Evolutionary conservation across 2,329 filamentous ascomycete species (phyloP), one percentile per base, ranked within the genome.

Genomic region (Trichoderma afroharzianum): DNA sequence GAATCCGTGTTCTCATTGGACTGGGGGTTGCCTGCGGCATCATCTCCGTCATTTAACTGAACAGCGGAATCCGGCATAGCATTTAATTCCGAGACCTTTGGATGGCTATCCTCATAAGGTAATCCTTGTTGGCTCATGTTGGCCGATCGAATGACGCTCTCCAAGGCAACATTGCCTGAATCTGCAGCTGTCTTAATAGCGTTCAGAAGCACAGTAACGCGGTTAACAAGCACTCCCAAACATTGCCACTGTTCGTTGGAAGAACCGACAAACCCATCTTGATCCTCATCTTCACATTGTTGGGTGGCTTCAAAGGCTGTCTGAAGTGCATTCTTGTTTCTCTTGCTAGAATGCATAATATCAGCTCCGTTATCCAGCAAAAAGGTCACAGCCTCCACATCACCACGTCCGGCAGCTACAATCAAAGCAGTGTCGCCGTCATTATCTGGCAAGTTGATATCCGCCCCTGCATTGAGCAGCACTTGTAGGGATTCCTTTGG

Each of bases 361-460:
- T 82, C 78, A 32, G 81, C 79, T 15, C 81, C 81, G 1, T 79
- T 78, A 9, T 79, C 75, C 3, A 82, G 75, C 6, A 84, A 72
- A 62, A 80, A 80, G 43, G 74, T 76, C 30, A 82, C 78, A 3
- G 78, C 78, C 18, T 79, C 78, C 0, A 74, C 69, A 30, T 84
- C 81, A 1, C 79, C 80, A 43, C 74, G 74, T 11, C 71, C 71
- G 0, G 82, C 77, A 4, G 82, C 81, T 0, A 80, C 73, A 8
- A 83, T 83, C 1, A 84, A 76, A 1, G 82, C 80, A 0, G 82
- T 82, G 47, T 83, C 78, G 11, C 81, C 78, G 6, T 81, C 77
- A 2, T 77, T 71, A 33, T 80, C 80, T 0, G 77, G 71, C 4
- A 80, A 75, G 50, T 83, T 81, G 33, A 83, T 81, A 61, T 83